Evolutionary conservation across 83 land plant species (phyloP).

Genomic region (Picea mariana): DNA sequence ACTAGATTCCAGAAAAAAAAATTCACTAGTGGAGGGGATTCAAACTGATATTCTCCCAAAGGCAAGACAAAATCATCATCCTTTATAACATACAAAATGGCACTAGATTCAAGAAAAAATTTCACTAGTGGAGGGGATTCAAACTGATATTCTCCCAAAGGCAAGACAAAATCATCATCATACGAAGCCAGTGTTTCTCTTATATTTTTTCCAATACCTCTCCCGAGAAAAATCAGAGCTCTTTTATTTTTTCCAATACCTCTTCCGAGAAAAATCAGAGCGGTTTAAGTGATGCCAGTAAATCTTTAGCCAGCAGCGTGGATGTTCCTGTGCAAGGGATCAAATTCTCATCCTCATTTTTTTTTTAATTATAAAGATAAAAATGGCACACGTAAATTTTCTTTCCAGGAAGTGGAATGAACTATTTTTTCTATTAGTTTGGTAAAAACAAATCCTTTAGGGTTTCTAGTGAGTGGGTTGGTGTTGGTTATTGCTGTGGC

Average conservation of each 20-base stretch:
- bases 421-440: too few species aligned
- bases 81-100: too few species aligned
- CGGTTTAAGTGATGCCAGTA: constrained; percentile 9
- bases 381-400: neutral
- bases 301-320: constrained; percentile 4
- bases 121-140: neutral
- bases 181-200: neutral
- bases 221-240: too few species aligned
- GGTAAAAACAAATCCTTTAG: too few species aligned
- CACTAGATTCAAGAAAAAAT: neutral
- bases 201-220: too few species aligned
- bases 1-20: too few species aligned
- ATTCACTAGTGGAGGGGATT: too few species aligned
- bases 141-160: constrained; percentile 1
- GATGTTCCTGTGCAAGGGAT: neutral
- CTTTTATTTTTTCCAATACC: neutral
- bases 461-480: too few species aligned
- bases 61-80: too few species aligned
- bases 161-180: neutral
- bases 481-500: too few species aligned
- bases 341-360: neutral
- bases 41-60: too few species aligned
- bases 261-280: constrained; percentile 2
- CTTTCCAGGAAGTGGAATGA: too few species aligned
- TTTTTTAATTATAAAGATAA: neutral